Base-by-base conservation (phyloP, 495 filamentous ascomycete species). In the Tuber indicum region DNA sequence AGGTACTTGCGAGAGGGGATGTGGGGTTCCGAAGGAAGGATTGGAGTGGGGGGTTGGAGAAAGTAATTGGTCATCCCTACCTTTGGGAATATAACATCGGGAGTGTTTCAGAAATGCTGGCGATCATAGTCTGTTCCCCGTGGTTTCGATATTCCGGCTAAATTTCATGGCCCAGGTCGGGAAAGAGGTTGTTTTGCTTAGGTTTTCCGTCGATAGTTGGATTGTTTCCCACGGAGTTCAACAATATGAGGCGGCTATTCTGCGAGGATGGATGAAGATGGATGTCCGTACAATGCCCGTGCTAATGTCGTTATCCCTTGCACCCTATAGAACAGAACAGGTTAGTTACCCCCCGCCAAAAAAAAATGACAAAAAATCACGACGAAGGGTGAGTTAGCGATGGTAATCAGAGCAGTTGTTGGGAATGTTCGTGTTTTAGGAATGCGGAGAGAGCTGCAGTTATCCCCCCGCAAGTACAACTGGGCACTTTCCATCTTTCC, bases 401-500 rank as follows among this genome's bases (percentile, higher is more conserved):
- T 42, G 5, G 19, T 41, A 12, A 66, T 32, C 19, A 77, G 87
- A 41, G 86, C 86, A 0, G 88, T 88, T 76, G 88, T 88, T 66
- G 87, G 87, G n/a, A 89, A 89, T 82, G 88, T 87, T 4, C 86
- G 87, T 43, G 86, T 89, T 46, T 84, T 88, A 75, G 88, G 87
- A 9, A 80, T 89, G 74, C 75, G 85, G 26, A 84, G 86, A 4
- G 86, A 88, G 73, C 81, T 89, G n/a, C 32, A 85, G 66, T 86
- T 89, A 84, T 86, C 85, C 0, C 87, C 87, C n/a, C 82, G 86
- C 75, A 86, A 90, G 80, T 90, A 89, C 76, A 88, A 89, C 71
- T 86, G 87, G 77, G 86, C 86, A 0, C 89, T 89, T n/a, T 86
- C 85, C 78, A 86, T 87, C 75, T 88, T 88, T 92, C 92, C 84